phyloP scores from a whole-genome alignment of 192 early-diverging fungal genomes.

The Coemansia sp. region DNA sequence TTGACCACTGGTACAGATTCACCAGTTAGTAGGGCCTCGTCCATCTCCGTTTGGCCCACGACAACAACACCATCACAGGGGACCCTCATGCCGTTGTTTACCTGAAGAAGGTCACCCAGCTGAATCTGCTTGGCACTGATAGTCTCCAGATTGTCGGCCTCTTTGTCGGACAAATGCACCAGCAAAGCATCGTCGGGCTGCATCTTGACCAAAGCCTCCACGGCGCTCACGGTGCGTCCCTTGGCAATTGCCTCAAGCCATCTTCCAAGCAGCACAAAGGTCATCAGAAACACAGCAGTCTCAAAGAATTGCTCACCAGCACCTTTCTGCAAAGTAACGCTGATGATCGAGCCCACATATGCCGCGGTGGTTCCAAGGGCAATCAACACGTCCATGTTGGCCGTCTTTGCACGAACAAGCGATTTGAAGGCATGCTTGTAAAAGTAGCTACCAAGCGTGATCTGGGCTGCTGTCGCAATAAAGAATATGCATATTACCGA shows the following conservation, averaged over 20 bases:
- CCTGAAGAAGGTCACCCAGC: conserved; percentile 50
- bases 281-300: conserved; percentile 86
- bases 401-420: conserved; percentile 67
- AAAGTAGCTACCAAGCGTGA: conserved; percentile 82
- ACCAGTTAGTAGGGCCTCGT: conserved; percentile 94
- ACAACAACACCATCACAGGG: conserved; percentile 55
- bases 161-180: conserved; percentile 7
- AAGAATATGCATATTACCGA: conserved; percentile 60
- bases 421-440: conserved; percentile 78
- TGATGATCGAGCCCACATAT: conserved; percentile 74
- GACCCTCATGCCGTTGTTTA: conserved; percentile 67
- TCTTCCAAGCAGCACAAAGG: conserved; percentile 88
- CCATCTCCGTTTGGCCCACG: conserved; percentile 57
- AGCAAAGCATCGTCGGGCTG: conserved; percentile 53
- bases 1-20: conserved; percentile 87
- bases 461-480: conserved; percentile 85
- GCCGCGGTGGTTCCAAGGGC: conserved; percentile 83
- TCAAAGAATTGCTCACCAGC: conserved; percentile 88
- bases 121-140: conserved; percentile 46
- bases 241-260: conserved; percentile 94
- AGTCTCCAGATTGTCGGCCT: conserved; percentile 20
- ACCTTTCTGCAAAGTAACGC: conserved; percentile 54
- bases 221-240: conserved; percentile 76
- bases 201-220: conserved; percentile 70
- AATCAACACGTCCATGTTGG: conserved; percentile 96